Conservation (phyloP, 148 eudicot species). For the Agrostemma githago region DNA sequence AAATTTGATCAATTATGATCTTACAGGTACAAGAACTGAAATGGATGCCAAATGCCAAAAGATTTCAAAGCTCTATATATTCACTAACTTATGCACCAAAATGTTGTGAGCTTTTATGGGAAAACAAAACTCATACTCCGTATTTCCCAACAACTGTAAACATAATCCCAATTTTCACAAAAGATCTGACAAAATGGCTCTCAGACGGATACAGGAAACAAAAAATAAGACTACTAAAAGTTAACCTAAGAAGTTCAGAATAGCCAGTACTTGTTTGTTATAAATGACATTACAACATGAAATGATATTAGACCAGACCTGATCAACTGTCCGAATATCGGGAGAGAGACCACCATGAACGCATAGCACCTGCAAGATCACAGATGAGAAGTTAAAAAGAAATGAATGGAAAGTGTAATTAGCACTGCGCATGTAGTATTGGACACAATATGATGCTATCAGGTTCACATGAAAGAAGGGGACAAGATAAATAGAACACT, state of each 20-base stretch:
- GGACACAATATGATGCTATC: neutral
- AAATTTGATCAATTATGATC: neutral
- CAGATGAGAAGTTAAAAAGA: neutral
- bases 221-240: neutral
- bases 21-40: neutral
- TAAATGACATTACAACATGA: neutral
- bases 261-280: neutral
- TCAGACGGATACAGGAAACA: neutral
- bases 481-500: neutral
- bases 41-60: neutral
- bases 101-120: neutral
- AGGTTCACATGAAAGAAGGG: neutral
- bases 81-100: neutral
- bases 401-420: neutral
- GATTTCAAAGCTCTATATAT: neutral
- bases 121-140: neutral
- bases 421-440: neutral
- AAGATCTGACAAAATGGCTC: neutral
- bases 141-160: neutral
- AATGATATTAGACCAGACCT: conserved; percentile 40
- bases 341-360: conserved; percentile 99
- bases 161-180: neutral
- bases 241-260: neutral
- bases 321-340: conserved; percentile 89
- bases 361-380: conserved; percentile 71